Percentiles rank a stretch among this genome's conserved stretches.
These are phyloP conservation scores for Beauveria rudraprayagi DNA, from an alignment of 2,329 filamentous ascomycete species.

Conservation along the genomic window DNA sequence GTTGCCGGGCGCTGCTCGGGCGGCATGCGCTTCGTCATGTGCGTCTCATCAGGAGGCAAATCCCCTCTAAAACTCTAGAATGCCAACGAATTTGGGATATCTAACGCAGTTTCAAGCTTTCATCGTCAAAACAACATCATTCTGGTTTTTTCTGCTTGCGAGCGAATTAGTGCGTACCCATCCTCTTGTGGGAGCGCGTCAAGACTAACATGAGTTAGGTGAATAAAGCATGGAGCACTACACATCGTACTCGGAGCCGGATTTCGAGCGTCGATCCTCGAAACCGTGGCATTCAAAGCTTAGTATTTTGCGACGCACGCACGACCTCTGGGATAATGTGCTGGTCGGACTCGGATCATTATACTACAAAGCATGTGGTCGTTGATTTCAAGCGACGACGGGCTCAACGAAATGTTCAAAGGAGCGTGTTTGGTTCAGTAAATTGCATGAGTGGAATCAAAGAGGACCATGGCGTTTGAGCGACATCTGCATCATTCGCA, in stretches of 20 bases:
- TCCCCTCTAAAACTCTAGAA: neutral
- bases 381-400: neutral
- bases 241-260: neutral
- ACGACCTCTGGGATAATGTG: constrained; percentile 31
- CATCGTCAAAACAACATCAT: neutral
- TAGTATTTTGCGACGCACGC: constrained; percentile 25
- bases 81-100: neutral
- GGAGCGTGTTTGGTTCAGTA: too few species aligned
- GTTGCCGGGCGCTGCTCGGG: neutral
- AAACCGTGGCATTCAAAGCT: constrained; percentile 9
- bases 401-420: neutral
- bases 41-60: neutral
- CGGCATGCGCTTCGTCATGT: constrained; percentile 5
- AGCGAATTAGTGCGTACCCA: neutral
- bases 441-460: neutral
- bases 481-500: neutral
- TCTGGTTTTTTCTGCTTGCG: neutral
- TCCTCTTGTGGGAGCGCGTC: too few species aligned
- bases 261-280: neutral
- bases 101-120: neutral
- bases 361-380: constrained; percentile 25
- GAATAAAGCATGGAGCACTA: neutral
- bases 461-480: neutral
- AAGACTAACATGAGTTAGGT: neutral
- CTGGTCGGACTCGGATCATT: constrained; percentile 29